Evolutionary conservation across 1,284 basidiomycete genomes (phyloP).

Genomic region (Mycena citricolor): DNA sequence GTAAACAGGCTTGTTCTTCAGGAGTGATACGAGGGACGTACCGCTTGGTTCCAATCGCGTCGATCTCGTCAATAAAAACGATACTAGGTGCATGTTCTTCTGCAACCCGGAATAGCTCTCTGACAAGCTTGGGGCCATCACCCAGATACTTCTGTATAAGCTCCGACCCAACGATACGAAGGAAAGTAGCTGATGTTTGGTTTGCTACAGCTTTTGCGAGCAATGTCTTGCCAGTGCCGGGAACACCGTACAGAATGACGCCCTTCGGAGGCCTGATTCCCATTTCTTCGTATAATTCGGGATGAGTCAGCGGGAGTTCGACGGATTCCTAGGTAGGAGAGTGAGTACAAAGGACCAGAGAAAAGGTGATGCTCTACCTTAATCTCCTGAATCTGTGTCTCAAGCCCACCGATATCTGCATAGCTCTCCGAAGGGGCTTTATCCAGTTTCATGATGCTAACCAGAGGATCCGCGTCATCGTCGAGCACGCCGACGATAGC

Average conservation of each 20-base stretch:
- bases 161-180: conserved; percentile 97
- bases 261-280: conserved; percentile 98
- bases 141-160: conserved; percentile 99
- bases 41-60: conserved; percentile 98
- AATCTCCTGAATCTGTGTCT: conserved; percentile 97
- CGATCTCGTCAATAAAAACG: conserved; percentile 99
- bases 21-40: conserved; percentile 45
- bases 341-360: neutral
- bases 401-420: conserved; percentile 96
- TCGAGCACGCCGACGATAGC: conserved; percentile 94
- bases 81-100: conserved; percentile 99
- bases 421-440: conserved; percentile 99
- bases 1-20: too few species aligned
- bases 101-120: conserved; percentile 95
- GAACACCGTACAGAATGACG: conserved; percentile 98
- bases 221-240: conserved; percentile 97
- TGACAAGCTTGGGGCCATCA: conserved; percentile 98
- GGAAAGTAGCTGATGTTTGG: conserved; percentile 97
- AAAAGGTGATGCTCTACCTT: conserved; percentile 59
- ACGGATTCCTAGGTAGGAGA: conserved; percentile 82
- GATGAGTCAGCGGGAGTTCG: conserved; percentile 96
- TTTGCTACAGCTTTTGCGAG: conserved; percentile 99
- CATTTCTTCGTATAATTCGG: conserved; percentile 99
- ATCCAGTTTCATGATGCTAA: conserved; percentile 98
- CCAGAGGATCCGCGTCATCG: conserved; percentile 97